These are phyloP conservation scores for Rickenella mellea DNA, from an alignment of 768 basidiomycete genomes.

Conservation along the genomic window DNA sequence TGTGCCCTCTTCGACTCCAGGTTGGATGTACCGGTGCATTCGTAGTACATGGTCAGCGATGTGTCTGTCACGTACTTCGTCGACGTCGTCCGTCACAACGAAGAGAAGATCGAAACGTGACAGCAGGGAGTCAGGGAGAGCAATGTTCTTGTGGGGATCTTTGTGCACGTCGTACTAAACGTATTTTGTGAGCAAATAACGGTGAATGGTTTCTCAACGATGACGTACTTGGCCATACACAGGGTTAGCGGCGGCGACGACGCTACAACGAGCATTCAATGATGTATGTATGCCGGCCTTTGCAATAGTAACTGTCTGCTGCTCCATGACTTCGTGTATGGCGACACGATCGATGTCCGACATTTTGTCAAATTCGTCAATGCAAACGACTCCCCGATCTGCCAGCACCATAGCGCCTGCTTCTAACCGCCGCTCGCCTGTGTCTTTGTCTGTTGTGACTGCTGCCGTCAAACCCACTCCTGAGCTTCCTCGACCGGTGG, in stretches of 20 bases:
- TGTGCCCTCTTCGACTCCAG: conserved; percentile 93
- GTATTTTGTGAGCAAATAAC: conserved; percentile 8
- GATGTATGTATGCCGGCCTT: conserved; percentile 99
- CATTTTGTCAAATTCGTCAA: conserved; percentile 99
- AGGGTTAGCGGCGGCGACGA: conserved; percentile 96
- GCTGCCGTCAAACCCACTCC: conserved; percentile 98
- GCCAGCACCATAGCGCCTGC: conserved; percentile 99
- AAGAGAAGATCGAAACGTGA: conserved; percentile 99
- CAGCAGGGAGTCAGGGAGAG: conserved; percentile 91
- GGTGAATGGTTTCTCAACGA: conserved; percentile 1
- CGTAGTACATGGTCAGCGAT: conserved; percentile 98
- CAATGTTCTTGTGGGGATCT: conserved; percentile 98
- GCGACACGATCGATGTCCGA: conserved; percentile 97
- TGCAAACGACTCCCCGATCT: conserved; percentile 97
- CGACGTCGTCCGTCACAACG: conserved; percentile 96
- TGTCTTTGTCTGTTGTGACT: conserved; percentile 96
- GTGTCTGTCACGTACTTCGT: conserved; percentile 84
- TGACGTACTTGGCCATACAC: conserved; percentile 85
- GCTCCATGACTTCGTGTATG: conserved; percentile 99
- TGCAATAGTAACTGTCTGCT: conserved; percentile 98
- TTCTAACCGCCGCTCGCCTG: conserved; percentile 92
- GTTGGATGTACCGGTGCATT: conserved; percentile 93
- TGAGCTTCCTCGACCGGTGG: conserved; percentile 95
- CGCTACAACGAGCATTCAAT: conserved; percentile 94
- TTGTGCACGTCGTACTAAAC: conserved; percentile 96